These are phyloP conservation scores for Debaryomyces castellii DNA, from an alignment of 805 yeast genomes.

Conservation along the genomic window DNA sequence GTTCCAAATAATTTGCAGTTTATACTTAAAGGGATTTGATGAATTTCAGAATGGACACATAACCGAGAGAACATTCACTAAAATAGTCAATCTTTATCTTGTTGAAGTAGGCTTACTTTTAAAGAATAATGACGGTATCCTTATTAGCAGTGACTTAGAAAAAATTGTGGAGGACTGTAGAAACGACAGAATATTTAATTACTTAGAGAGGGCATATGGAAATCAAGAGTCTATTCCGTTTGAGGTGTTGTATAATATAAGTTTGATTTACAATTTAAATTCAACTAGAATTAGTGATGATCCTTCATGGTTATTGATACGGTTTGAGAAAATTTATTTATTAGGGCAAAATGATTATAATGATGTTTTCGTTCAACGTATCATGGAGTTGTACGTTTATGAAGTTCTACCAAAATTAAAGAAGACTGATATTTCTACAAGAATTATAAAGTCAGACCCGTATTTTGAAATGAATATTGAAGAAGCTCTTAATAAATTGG, in stretches of 20 bases:
- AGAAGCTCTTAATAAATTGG: constrained; percentile 8
- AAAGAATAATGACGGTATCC: not conserved
- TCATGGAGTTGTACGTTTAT: constrained; percentile 33
- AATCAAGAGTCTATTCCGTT: constrained; percentile 23
- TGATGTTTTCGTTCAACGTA: constrained; percentile 16
- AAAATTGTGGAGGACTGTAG: constrained; percentile 13
- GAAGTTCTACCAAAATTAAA: constrained; percentile 34
- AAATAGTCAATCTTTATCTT: constrained; percentile 34
- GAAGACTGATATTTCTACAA: constrained; percentile 25
- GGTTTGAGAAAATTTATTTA: constrained; percentile 13
- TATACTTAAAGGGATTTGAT: constrained; percentile 19
- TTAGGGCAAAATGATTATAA: constrained; percentile 5
- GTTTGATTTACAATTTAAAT: constrained; percentile 29
- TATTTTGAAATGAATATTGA: constrained; percentile 6
- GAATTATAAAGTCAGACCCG: constrained; percentile 23
- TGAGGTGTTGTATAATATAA: constrained; percentile 33
- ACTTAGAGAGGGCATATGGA: constrained; percentile 18
- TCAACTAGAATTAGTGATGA: constrained; percentile 9
- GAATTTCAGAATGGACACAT: constrained; percentile 23
- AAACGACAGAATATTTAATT: constrained; percentile 15
- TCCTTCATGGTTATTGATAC: constrained; percentile 2
- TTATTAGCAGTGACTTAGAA: constrained; percentile 7
- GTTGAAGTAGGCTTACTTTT: constrained; percentile 30
- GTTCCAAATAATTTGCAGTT: constrained; percentile 21
- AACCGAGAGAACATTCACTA: constrained; percentile 28